phyloP scores from a whole-genome alignment of 1,284 basidiomycete genomes.

The Cryptococcus deneoformans region DNA sequence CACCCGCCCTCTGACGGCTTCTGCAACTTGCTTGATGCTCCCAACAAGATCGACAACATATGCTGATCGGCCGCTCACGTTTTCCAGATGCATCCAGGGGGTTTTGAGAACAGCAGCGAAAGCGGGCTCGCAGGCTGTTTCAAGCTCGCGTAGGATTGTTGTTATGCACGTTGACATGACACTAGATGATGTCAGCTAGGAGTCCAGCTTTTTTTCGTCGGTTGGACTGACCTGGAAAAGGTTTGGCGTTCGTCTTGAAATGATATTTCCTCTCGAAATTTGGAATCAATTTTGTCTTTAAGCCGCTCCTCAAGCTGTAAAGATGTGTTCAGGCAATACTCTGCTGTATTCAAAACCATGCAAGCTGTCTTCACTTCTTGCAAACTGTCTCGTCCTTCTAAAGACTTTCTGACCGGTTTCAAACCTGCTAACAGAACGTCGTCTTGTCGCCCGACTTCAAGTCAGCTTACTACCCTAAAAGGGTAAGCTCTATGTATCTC shows the following conservation, averaged over 20 bases:
- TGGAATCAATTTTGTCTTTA: constrained; percentile 71
- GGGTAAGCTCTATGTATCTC: constrained; percentile 22
- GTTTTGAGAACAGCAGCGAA: constrained; percentile 71
- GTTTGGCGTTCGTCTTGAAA: constrained; percentile 82
- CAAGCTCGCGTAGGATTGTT: constrained; percentile 75
- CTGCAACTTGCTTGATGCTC: constrained; percentile 70
- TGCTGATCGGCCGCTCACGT: constrained; percentile 78
- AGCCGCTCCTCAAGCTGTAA: constrained; percentile 88
- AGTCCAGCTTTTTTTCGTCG: not conserved
- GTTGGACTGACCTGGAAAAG: constrained; percentile 69
- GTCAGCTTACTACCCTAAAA: too few species aligned
- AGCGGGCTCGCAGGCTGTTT: constrained; percentile 69
- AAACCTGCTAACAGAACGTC: constrained; percentile 73
- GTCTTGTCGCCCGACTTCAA: constrained; percentile 54
- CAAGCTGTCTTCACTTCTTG: constrained; percentile 75
- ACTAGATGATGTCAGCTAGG: constrained; percentile 30
- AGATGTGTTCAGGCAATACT: constrained; percentile 93
- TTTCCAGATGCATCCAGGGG: constrained; percentile 69
- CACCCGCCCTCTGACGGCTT: constrained; percentile 54
- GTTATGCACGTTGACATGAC: constrained; percentile 78
- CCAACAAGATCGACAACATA: constrained; percentile 80
- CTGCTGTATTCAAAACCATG: constrained; percentile 90
- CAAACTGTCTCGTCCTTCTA: constrained; percentile 70
- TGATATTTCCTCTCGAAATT: constrained; percentile 72
- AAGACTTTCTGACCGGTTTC: constrained; percentile 60